These are phyloP conservation scores for Verticillium albo-atrum DNA, from an alignment of 2,329 filamentous ascomycete genomes.

Conservation along the genomic window DNA sequence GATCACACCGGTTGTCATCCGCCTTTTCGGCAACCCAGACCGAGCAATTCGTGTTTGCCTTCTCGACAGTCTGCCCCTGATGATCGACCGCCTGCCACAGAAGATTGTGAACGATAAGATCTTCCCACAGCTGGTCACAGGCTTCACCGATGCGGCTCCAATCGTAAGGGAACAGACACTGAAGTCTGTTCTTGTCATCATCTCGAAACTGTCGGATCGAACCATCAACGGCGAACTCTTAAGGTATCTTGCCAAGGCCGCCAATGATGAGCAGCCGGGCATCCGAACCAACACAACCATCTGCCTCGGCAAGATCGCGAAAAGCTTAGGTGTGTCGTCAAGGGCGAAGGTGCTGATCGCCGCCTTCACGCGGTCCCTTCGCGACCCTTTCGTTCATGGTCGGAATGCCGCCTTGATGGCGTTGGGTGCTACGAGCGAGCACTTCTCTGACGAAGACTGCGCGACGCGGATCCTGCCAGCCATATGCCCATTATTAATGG, in stretches of 20 bases:
- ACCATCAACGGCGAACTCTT: slow-evolving; percentile 91
- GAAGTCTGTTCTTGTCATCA: slow-evolving; percentile 84
- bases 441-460: slow-evolving; percentile 87
- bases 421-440: slow-evolving; percentile 76
- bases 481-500: slow-evolving; percentile 78
- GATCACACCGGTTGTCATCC: slow-evolving; percentile 80
- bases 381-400: slow-evolving; percentile 93
- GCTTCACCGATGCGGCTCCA: slow-evolving; percentile 87
- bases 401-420: slow-evolving; percentile 86
- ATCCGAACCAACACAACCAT: slow-evolving; percentile 98
- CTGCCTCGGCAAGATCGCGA: slow-evolving; percentile 92
- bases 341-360: slow-evolving; percentile 88
- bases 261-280: slow-evolving; percentile 94
- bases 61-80: slow-evolving; percentile 79
- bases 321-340: slow-evolving; percentile 73
- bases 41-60: slow-evolving; percentile 87
- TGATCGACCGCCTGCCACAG: slow-evolving; percentile 86
- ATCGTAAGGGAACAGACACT: slow-evolving; percentile 93
- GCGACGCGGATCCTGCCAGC: slow-evolving; percentile 78
- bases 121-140: slow-evolving; percentile 91
- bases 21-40: slow-evolving; percentile 87
- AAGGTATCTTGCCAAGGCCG: slow-evolving; percentile 87
- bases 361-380: slow-evolving; percentile 81
- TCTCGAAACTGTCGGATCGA: slow-evolving; percentile 85
- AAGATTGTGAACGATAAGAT: slow-evolving; percentile 95